Conservation (phyloP, 108 stramenopile genomes). For the Discostella stelligeroides region DNA sequence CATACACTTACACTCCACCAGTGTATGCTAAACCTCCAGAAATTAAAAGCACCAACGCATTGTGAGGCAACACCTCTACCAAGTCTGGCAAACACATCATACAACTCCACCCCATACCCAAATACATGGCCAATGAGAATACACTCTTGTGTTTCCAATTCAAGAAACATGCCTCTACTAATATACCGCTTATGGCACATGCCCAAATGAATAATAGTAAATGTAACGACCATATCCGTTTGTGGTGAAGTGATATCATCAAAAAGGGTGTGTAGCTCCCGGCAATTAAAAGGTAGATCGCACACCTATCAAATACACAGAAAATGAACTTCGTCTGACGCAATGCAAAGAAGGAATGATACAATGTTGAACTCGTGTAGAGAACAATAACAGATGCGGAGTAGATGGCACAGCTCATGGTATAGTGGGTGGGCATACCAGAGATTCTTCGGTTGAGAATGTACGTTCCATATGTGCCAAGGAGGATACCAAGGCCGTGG, state of each 20-base stretch:
- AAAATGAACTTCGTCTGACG: conserved; percentile 64
- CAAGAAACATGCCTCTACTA: conserved; percentile 61
- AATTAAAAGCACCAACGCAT: conserved; percentile 54
- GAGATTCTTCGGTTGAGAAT: conserved; percentile 59
- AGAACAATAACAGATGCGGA: conserved; percentile 76
- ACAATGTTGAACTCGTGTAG: conserved; percentile 84
- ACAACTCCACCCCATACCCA: conserved; percentile 87
- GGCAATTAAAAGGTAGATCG: conserved; percentile 96
- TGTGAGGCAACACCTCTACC: conserved; percentile 44
- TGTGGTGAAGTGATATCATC: conserved; percentile 73
- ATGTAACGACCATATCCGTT: conserved; percentile 54
- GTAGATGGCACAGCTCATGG: conserved; percentile 76
- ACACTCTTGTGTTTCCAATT: conserved; percentile 58
- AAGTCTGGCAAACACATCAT: conserved; percentile 67
- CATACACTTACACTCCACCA: conserved; percentile 58
- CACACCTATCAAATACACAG: conserved; percentile 87
- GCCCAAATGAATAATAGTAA: conserved; percentile 86
- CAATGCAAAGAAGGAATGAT: conserved; percentile 91
- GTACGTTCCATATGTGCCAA: conserved; percentile 70
- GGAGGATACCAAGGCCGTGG: conserved; percentile 90
- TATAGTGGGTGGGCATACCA: conserved; percentile 38
- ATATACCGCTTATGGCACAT: conserved; percentile 70
- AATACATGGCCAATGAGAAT: conserved; percentile 79
- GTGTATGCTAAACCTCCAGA: conserved; percentile 87
- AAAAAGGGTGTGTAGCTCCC: conserved; percentile 96